Evolutionary conservation across 805 yeast species (phyloP), one percentile per base, ranked within the genome.

Genomic region (Ogataea nonfermentans): DNA sequence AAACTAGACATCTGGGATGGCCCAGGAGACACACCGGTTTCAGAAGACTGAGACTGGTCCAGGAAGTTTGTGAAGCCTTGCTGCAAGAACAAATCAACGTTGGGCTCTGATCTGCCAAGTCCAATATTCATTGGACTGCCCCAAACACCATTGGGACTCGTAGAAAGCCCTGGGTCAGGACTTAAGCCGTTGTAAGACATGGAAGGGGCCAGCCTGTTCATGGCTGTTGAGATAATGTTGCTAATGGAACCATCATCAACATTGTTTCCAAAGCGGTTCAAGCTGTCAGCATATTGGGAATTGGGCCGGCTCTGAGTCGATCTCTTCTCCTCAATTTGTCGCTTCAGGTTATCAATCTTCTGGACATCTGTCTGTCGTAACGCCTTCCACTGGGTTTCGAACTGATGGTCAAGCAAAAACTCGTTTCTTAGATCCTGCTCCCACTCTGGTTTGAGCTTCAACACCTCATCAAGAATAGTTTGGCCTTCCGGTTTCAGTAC

Each of bases 341-440:
- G 52, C 16, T 56, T 48, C 24, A 59, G 47, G 12, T 52, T 41
- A 14, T 56, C 49, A 37, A 64, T 56, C 25, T 59, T 53, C 9
- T 51, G 46, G 22, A 56, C 63, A 40, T 67, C 71, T 24, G 57
- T 55, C 41, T 65, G 67, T 38, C 65, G 71, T 24, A 58, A 51
- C 2, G 66, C 63, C 47, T 67, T 59, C 71, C 70, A 68, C 37
- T 58, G 61, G 3, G 67, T 59, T 37, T 67, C 71, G 6, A 61
- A 43, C 27, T 50, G 55, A 14, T 62, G 53, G 44, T 68, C 74
- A 6, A 49, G 43, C 11, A 52, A 30, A 7, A 65, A 41, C 24
- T 67, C 66, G 5, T 44, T 33, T 14, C 44, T 49, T 15, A 68
- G 23, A 13, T 57, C 57, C 17, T 41, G 47, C 36, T 56, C 53